Base-by-base conservation (phyloP, 2,329 filamentous ascomycete species). In the Orbilia blumenaviensis region DNA sequence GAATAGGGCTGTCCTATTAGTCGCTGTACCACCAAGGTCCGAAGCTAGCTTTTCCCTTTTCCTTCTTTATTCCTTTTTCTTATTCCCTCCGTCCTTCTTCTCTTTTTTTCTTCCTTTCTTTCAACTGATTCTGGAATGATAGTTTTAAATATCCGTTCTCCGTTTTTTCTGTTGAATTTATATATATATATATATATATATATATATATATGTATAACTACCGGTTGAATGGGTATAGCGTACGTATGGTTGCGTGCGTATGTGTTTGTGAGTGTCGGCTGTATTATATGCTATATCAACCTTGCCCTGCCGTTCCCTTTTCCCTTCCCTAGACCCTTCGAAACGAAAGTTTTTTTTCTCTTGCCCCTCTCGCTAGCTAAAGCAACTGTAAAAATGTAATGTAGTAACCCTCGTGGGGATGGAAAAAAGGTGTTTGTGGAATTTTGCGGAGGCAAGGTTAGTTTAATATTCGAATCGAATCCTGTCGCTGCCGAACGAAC, bases 331-430 rank as follows among this genome's bases (percentile, higher is more conserved):
- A 9, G 12, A 8, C 16, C 3, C 21, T 4, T 42, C 38, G 38
- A 42, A 44, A 44, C n/a, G n/a, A n/a, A n/a, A n/a, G n/a, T n/a
- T n/a, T n/a, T n/a, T n/a, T n/a, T n/a, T n/a, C n/a, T n/a, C n/a
- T 3, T 48, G 44, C 44, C 23, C 23, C 46, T 48, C 52, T 60
- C 54, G 54, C 54, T 60, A 42, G 36, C 23, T 27, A 60, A 50
- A 16, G 46, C 6, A 50, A n/a, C n/a, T n/a, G n/a, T n/a, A n/a
- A n/a, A n/a, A n/a, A 54, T 36, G 48, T 25, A 34, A 54, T 52
- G 48, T 52, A 52, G 4, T 12, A 54, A 54, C 48, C 48, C 48
- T 34, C 48, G 48, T 34, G 48, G 46, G 48, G 16, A 48, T 9
- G 14, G 44, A 10, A 3, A 38, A 14, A 38, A 12, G 9, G 34